Percentiles rank a stretch among this genome's conserved stretches.
Evolutionary conservation across 192 early-diverging fungal species (phyloP).

Genomic region (Lobosporangium transversale): DNA sequence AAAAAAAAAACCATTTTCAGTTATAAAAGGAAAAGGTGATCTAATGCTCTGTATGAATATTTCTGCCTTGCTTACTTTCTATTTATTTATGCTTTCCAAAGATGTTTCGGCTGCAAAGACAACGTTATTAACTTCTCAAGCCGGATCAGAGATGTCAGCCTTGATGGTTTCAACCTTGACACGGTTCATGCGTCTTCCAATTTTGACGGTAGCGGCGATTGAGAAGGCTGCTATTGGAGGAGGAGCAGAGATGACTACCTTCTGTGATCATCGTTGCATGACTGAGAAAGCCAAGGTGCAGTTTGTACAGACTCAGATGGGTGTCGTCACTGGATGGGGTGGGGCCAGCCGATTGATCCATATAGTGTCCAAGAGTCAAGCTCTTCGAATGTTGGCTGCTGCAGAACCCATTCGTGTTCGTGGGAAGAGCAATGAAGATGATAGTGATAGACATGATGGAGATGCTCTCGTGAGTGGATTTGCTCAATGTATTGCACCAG

Average conservation of each 20-base stretch:
- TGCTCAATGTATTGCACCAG: constrained; percentile 45
- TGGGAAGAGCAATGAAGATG: too few species aligned
- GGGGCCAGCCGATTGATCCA: constrained; percentile 58
- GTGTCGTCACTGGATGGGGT: constrained; percentile 71
- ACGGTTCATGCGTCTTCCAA: constrained; percentile 60
- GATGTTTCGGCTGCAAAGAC: constrained; percentile 63
- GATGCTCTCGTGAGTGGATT: constrained; percentile 53
- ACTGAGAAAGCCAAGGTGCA: constrained; percentile 51
- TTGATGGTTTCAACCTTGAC: constrained; percentile 73
- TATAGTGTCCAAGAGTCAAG: constrained; percentile 57
- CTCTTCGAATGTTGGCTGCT: constrained; percentile 59
- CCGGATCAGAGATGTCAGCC: constrained; percentile 56
- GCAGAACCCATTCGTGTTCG: constrained; percentile 52
- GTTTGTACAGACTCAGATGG: constrained; percentile 72
- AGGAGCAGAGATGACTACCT: constrained; percentile 70
- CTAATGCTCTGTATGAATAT: too few species aligned
- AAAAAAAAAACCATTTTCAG: too few species aligned
- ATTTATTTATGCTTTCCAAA: too few species aligned
- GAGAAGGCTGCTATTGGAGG: constrained; percentile 73
- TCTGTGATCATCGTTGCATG: constrained; percentile 68
- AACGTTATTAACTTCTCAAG: constrained; percentile 51
- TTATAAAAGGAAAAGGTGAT: too few species aligned
- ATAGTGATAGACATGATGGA: too few species aligned
- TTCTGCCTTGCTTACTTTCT: too few species aligned
- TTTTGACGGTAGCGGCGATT: constrained; percentile 69